phyloP scores from a whole-genome alignment of 192 early-diverging fungal species.

The Coemansia reversa region DNA sequence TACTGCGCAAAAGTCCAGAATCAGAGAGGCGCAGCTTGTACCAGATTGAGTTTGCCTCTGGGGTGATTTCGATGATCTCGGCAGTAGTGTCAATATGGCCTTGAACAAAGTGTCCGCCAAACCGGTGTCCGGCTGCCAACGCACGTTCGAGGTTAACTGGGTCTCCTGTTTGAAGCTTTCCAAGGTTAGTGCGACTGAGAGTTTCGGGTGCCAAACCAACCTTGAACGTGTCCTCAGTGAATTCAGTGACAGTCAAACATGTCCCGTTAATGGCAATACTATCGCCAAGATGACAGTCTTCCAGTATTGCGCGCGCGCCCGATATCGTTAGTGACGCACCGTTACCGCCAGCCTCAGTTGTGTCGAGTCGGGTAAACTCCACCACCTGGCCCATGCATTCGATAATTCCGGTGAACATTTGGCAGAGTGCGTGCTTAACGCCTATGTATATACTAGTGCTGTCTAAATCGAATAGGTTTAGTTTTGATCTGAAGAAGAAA shows the following conservation, averaged over 20 bases:
- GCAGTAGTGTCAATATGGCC: slow-evolving; percentile 93
- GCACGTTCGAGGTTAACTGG: slow-evolving; percentile 95
- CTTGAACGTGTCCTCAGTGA: slow-evolving; percentile 78
- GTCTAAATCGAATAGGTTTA: too few species aligned
- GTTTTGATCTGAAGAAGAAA: too few species aligned
- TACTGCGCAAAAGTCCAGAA: slow-evolving; percentile 66
- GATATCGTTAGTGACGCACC: slow-evolving; percentile 84
- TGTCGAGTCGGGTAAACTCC: slow-evolving; percentile 68
- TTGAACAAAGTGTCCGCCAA: slow-evolving; percentile 97
- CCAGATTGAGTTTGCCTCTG: slow-evolving; percentile 89
- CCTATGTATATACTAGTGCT: not conserved
- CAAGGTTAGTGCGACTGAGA: slow-evolving; percentile 87
- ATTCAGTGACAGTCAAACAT: slow-evolving; percentile 96
- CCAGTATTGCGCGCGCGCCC: slow-evolving; percentile 67
- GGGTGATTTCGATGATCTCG: slow-evolving; percentile 66
- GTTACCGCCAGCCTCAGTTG: slow-evolving; percentile 73
- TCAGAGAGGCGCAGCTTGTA: slow-evolving; percentile 66
- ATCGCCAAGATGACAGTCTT: slow-evolving; percentile 89
- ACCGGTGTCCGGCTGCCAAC: slow-evolving; percentile 78
- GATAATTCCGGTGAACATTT: slow-evolving; percentile 98
- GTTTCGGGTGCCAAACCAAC: slow-evolving; percentile 93
- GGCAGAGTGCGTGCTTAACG: not conserved
- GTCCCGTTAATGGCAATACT: slow-evolving; percentile 92
- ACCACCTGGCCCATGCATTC: slow-evolving; percentile 83
- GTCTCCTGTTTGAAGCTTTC: slow-evolving; percentile 68